phyloP scores from a whole-genome alignment of 768 basidiomycete species.

The Ramaria rubella region DNA sequence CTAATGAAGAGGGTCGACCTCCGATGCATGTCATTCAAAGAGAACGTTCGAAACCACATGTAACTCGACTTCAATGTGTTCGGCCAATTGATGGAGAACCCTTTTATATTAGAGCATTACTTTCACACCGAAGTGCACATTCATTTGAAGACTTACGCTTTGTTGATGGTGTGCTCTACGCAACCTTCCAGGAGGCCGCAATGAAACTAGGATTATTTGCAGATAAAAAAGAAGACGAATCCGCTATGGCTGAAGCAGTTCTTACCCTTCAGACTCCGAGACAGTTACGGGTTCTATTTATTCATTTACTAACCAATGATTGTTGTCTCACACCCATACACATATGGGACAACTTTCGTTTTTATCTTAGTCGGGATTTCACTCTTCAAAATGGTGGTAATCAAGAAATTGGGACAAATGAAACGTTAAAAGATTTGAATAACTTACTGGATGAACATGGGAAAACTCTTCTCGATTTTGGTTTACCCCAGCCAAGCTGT shows the following conservation, averaged over 20 bases:
- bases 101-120: conserved; percentile 28
- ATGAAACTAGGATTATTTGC: conserved; percentile 20
- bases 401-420: conserved; percentile 17
- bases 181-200: conserved; percentile 22
- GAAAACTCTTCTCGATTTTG: conserved; percentile 22
- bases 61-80: conserved; percentile 21
- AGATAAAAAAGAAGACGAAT: conserved; percentile 21
- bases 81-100: conserved; percentile 27
- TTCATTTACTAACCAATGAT: conserved; percentile 32
- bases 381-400: conserved; percentile 13
- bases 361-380: conserved; percentile 20
- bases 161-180: conserved; percentile 13
- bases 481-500: conserved; percentile 24
- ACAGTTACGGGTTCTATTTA: conserved; percentile 35
- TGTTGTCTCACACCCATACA: conserved; percentile 19
- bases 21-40: conserved; percentile 18
- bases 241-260: conserved; percentile 32
- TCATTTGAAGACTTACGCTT: conserved; percentile 22
- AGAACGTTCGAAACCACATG: conserved; percentile 7
- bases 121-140: conserved; percentile 15
- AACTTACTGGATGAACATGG: conserved; percentile 21
- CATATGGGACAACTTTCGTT: conserved; percentile 24
- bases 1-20: neutral
- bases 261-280: conserved; percentile 25
- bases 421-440: conserved; percentile 20